A percentile compares a stretch with the other conserved stretches of the same genome.
phyloP scores from a whole-genome alignment of 1,139 yeast species.

The Sugiyamaella grinbergsii region DNA sequence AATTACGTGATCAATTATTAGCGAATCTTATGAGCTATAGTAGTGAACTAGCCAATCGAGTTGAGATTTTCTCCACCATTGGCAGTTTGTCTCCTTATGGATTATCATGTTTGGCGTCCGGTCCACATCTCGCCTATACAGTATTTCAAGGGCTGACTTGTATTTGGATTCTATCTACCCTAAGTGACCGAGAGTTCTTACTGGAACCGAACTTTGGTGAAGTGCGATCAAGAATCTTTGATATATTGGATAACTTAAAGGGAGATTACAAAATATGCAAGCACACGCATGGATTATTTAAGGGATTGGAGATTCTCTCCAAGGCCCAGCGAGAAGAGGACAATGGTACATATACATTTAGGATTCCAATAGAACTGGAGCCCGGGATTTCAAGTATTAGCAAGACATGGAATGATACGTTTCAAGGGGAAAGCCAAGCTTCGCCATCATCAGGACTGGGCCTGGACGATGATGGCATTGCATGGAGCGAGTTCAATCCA shows the following conservation, averaged over 20 bases:
- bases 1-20: slow-evolving; percentile 9
- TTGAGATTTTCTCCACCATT: slow-evolving; percentile 14
- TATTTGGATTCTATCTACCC: slow-evolving; percentile 16
- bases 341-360: slow-evolving; percentile 9
- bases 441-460: background rate
- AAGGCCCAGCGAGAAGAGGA: slow-evolving; percentile 17
- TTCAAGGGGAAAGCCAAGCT: slow-evolving; percentile 3
- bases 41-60: slow-evolving; percentile 15
- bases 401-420: slow-evolving; percentile 14
- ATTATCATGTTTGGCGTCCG: slow-evolving; percentile 14
- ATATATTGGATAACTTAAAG: slow-evolving; percentile 13
- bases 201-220: slow-evolving; percentile 17
- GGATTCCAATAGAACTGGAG: slow-evolving; percentile 16
- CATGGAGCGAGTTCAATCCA: slow-evolving; percentile 16
- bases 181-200: slow-evolving; percentile 14
- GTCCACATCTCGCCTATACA: slow-evolving; percentile 16
- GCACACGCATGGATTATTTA: slow-evolving; percentile 17
- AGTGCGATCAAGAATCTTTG: slow-evolving; percentile 5
- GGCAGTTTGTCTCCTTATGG: slow-evolving; percentile 18
- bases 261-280: slow-evolving; percentile 16
- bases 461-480: background rate
- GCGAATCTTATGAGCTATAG: slow-evolving; percentile 8
- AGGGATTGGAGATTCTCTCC: slow-evolving; percentile 17
- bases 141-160: slow-evolving; percentile 20
- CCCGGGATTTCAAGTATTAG: slow-evolving; percentile 15